Percentiles rank a stretch among this genome's conserved stretches.
phyloP scores from a whole-genome alignment of 2,329 filamentous ascomycete genomes.

The Graphilbum fragrans region DNA sequence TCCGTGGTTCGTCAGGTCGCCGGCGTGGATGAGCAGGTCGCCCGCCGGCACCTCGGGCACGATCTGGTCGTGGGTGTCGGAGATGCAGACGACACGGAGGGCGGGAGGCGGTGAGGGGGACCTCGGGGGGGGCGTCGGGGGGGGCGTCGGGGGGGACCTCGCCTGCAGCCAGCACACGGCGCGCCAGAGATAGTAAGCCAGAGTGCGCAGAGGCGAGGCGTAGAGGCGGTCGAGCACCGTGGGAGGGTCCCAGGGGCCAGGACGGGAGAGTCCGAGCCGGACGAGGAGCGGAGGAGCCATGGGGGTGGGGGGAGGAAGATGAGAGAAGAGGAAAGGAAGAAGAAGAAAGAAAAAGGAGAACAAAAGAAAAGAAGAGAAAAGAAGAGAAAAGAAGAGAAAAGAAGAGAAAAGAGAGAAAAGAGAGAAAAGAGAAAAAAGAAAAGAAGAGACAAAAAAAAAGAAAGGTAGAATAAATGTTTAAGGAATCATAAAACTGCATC shows the following conservation, averaged over 20 bases:
- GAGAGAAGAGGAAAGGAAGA: not conserved
- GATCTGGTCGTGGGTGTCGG: conserved; percentile 68
- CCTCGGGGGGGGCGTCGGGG: conserved; percentile 40
- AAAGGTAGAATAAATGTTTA: no score
- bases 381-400: no score
- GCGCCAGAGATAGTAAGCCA: conserved; percentile 51
- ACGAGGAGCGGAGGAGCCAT: conserved; percentile 3
- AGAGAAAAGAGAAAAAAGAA: no score
- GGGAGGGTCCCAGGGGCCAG: conserved; percentile 15
- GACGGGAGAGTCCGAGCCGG: conserved; percentile 9
- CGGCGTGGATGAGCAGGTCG: conserved; percentile 81
- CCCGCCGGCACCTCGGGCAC: conserved; percentile 54
- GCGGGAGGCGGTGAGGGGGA: conserved; percentile 14
- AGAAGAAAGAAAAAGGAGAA: not conserved
- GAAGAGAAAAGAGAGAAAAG: no score
- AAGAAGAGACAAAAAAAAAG: no score
- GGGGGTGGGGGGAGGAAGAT: not conserved
- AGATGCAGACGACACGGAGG: conserved; percentile 75
- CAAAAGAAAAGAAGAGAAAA: no score
- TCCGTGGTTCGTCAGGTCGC: conserved; percentile 69
- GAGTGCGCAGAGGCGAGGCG: conserved; percentile 52
- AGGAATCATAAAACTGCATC: no score
- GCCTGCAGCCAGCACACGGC: conserved; percentile 39
- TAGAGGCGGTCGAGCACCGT: conserved; percentile 52
- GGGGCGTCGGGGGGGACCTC: conserved; percentile 33